Evolutionary conservation across 163 green algal species (phyloP).

Genomic region (Prototheca wickerhamii): DNA sequence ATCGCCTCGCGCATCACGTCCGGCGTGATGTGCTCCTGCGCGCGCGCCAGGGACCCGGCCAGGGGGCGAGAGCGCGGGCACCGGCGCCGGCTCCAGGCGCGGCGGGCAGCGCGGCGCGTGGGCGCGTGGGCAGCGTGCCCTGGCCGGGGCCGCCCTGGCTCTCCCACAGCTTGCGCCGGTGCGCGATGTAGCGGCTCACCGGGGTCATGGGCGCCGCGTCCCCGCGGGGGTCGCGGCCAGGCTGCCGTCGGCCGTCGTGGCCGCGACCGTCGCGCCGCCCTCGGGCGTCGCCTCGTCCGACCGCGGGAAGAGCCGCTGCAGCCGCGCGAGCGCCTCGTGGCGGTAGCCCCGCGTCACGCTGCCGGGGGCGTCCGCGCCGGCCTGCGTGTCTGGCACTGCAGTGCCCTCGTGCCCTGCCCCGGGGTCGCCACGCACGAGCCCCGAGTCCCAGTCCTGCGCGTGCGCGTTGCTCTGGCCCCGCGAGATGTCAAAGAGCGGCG

Average conservation of each 20-base stretch:
- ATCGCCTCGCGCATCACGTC: constrained; percentile 16
- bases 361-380: no score
- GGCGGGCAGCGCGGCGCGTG: no score
- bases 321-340: not conserved
- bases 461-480: not conserved
- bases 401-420: no score
- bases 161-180: no score
- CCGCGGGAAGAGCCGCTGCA: not conserved
- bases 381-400: no score
- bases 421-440: no score
- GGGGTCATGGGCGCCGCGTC: not conserved
- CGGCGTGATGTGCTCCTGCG: not conserved
- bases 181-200: not conserved
- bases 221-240: not conserved
- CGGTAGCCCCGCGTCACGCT: no score
- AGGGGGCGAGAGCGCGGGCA: not conserved
- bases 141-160: no score
- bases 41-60: constrained; percentile 2
- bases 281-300: not conserved
- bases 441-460: not conserved
- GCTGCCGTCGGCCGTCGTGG: not conserved
- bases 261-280: no score
- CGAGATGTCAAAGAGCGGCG: not conserved
- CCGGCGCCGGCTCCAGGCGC: no score
- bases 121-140: no score